A percentile compares a stretch with the other conserved stretches of the same genome.
Evolutionary conservation across 352 stramenopile genomes (phyloP).

Genomic region (Phytophthora niederhauseri): DNA sequence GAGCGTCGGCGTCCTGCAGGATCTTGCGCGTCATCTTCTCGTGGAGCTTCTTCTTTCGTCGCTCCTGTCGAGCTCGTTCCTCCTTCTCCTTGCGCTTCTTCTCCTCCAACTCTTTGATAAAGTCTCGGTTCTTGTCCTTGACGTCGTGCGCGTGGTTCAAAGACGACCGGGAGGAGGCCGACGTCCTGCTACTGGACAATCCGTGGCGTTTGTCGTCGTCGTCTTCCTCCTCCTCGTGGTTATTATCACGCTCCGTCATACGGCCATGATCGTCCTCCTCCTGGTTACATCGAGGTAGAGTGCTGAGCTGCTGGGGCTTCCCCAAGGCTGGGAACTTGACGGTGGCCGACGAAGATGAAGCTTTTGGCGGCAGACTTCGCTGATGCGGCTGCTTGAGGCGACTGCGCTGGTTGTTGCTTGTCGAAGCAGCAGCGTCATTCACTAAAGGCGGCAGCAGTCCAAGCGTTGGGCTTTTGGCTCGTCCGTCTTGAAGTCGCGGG

Average conservation of each 20-base stretch:
- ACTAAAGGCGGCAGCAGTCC: constrained; percentile 29
- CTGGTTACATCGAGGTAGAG: constrained; percentile 35
- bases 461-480: constrained; percentile 15
- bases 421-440: constrained; percentile 2
- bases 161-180: constrained; percentile 25
- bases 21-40: constrained; percentile 66
- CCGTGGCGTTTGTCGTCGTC: constrained; percentile 28
- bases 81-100: constrained; percentile 76
- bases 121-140: constrained; percentile 66
- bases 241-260: constrained; percentile 17
- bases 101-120: constrained; percentile 74
- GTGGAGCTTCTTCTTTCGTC: constrained; percentile 62
- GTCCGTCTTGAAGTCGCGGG: constrained; percentile 19
- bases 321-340: constrained; percentile 51
- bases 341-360: constrained; percentile 12
- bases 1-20: constrained; percentile 45
- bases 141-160: constrained; percentile 6
- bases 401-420: constrained; percentile 24
- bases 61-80: constrained; percentile 45
- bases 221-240: constrained; percentile 29
- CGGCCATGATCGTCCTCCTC: constrained; percentile 28
- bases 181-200: constrained; percentile 24
- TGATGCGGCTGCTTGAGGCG: constrained; percentile 34
- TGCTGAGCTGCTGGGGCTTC: constrained; percentile 32
- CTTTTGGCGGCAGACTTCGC: constrained; percentile 8